phyloP scores from a whole-genome alignment of 1,284 basidiomycete species.

The Pyrrhoderma lamaoense region DNA sequence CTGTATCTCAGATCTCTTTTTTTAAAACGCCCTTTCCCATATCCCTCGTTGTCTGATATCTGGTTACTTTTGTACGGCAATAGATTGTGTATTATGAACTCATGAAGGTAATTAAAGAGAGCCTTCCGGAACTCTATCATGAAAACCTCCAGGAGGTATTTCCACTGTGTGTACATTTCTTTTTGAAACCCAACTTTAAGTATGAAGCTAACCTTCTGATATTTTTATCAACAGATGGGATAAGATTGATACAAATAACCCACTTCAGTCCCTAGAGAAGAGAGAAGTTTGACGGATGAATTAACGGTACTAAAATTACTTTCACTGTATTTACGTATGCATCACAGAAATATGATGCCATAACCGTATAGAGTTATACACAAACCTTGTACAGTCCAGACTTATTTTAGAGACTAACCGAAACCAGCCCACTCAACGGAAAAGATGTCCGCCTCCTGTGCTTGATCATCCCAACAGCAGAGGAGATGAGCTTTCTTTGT shows the following conservation, averaged over 20 bases:
- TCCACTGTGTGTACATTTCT: conserved; percentile 33
- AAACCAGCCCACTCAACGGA: conserved; percentile 92
- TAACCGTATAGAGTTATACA: background rate
- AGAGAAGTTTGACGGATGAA: conserved; percentile 14
- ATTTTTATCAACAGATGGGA: conserved; percentile 30
- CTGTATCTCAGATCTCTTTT: background rate
- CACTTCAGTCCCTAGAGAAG: conserved; percentile 28
- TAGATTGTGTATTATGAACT: conserved; percentile 65
- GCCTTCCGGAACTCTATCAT: conserved; percentile 64
- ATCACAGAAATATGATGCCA: background rate
- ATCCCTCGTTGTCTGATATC: no score
- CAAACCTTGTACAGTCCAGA: background rate
- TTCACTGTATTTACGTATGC: background rate
- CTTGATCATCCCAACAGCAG: conserved; percentile 78
- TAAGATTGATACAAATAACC: conserved; percentile 32
- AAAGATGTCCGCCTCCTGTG: conserved; percentile 63
- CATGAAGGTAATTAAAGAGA: conserved; percentile 45
- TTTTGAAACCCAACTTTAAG: conserved; percentile 10
- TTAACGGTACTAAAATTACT: background rate
- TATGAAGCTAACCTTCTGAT: background rate
- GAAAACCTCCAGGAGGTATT: conserved; percentile 51
- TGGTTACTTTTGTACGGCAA: no score
- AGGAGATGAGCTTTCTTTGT: conserved; percentile 96
- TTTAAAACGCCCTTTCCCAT: background rate
- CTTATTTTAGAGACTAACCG: conserved; percentile 40